Evolutionary conservation across 805 yeast species (phyloP), one percentile per base, ranked within the genome.

Genomic region (Danielozyma ontarioensis): DNA sequence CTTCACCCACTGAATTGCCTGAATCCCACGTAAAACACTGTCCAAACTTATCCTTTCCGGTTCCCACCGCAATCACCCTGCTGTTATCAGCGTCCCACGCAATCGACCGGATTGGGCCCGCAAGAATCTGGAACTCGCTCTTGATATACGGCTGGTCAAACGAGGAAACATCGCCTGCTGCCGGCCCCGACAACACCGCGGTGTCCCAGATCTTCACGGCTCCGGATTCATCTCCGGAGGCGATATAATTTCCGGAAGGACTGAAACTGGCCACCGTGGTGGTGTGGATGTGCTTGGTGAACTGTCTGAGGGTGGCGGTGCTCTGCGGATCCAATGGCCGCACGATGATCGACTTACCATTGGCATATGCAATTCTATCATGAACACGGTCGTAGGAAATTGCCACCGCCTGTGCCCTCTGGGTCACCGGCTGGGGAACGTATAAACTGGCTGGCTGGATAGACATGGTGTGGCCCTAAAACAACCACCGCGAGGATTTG

Each of bases 1-100:
- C 81, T 53, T 93, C 97, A 35, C 98, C 99, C 28, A 93, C 79
- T n/a, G 96, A 78, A 59, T 93, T 93, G 40, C 98, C 98, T 1
- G 95, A 75, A 53, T 93, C 99, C 74, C 83, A 83, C 5, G 95
- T 78, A 56, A 90, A 86, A 42, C 94, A 88, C 46, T 83, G 96
- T 5, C 97, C 98, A 52, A 76, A 89, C 40, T 83, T 74, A 47
- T 88, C 96, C 45, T 82, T 82, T 31, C 97, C 98, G 46, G 84
- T 82, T 35, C 98, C 98, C 8, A 89, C 97, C 1, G 96, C 96
- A 51, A 93, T 85, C 33, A 93, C 64, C 45, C 98, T 74, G 39
- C 78, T 68, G 29, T 80, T 77, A 51, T 90, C 98, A 17, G 81
- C 80, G 56, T 93, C 97, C 97, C 97, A 90, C 1, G 86, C 81